Evolutionary conservation across 2,329 filamentous ascomycete genomes (phyloP).

Genomic region (Zalaria sp.): DNA sequence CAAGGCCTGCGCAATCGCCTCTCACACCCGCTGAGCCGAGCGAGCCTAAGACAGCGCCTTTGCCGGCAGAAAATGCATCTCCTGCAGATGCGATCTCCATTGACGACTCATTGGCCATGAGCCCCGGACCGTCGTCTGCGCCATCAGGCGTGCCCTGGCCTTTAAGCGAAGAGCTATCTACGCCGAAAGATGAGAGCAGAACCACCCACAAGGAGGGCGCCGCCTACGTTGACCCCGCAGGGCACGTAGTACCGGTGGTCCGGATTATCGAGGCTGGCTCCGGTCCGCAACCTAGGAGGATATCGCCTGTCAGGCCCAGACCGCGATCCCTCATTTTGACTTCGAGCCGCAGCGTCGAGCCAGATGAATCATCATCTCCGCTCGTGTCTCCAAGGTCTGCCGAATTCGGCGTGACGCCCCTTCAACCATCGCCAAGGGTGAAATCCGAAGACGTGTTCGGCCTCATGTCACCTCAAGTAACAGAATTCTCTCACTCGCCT

Average conservation of each 20-base stretch:
- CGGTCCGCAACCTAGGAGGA: not conserved
- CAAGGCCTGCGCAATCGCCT: conserved; percentile 5
- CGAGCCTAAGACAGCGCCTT: conserved; percentile 43
- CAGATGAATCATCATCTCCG: conserved; percentile 1
- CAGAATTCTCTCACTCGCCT: conserved; percentile 23
- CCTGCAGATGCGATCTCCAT: not conserved
- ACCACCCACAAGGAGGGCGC: conserved; percentile 40
- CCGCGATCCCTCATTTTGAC: conserved; percentile 5
- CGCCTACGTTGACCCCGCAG: conserved; percentile 27
- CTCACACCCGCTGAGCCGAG: conserved; percentile 2
- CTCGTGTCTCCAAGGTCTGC: conserved; percentile 24
- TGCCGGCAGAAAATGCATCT: conserved; percentile 26
- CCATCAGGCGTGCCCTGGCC: conserved; percentile 50
- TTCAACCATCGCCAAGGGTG: conserved; percentile 16
- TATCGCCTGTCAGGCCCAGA: conserved; percentile 4
- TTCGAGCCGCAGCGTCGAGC: not conserved
- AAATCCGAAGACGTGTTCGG: conserved; percentile 22
- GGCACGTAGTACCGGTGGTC: conserved; percentile 18
- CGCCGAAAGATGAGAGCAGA: conserved; percentile 11
- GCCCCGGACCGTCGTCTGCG: conserved; percentile 51
- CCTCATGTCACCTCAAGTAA: conserved; percentile 24
- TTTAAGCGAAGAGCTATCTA: conserved; percentile 30
- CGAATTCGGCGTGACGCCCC: conserved; percentile 21
- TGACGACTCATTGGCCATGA: conserved; percentile 15
- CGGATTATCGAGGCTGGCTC: conserved; percentile 9